Evolutionary conservation across 768 basidiomycete genomes (phyloP).

Genomic region (Mrakia hoshinonis): DNA sequence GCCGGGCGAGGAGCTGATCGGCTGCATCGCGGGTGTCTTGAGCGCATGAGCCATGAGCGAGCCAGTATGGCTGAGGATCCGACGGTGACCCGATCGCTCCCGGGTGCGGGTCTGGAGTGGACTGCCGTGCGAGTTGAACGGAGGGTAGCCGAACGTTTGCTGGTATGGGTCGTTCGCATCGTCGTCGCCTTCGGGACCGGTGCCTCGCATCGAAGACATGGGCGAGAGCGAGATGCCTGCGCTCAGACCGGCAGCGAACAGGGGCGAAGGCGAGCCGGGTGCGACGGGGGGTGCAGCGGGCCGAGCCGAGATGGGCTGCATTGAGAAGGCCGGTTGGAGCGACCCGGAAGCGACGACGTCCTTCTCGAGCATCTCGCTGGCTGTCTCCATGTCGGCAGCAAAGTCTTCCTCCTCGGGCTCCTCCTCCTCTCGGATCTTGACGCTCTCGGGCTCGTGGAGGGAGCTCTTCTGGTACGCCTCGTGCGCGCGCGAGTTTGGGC

Average conservation of each 20-base stretch:
- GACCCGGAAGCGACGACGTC: neutral
- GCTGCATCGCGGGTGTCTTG: constrained; percentile 27
- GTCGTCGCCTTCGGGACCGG: constrained; percentile 25
- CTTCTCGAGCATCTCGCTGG: neutral
- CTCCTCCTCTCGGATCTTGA: constrained; percentile 14
- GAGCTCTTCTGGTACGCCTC: constrained; percentile 18
- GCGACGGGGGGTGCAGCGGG: neutral
- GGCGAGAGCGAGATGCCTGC: constrained; percentile 22
- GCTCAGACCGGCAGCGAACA: neutral
- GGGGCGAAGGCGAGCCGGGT: constrained; percentile 19
- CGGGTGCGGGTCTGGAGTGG: constrained; percentile 16
- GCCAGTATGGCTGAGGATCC: constrained; percentile 15
- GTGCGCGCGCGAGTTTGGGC: constrained; percentile 18
- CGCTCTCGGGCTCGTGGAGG: constrained; percentile 15
- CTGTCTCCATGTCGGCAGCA: neutral
- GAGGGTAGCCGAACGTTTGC: neutral
- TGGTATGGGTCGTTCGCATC: neutral
- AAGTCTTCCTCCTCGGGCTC: constrained; percentile 10
- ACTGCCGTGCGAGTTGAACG: neutral
- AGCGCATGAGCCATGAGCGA: constrained; percentile 25
- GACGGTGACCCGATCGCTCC: constrained; percentile 1
- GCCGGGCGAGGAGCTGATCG: constrained; percentile 19
- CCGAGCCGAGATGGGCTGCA: constrained; percentile 10
- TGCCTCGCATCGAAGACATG: constrained; percentile 29
- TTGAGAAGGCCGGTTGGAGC: constrained; percentile 24